Base-by-base conservation (phyloP, 352 stramenopile species). In the Phytophthora meadii region DNA sequence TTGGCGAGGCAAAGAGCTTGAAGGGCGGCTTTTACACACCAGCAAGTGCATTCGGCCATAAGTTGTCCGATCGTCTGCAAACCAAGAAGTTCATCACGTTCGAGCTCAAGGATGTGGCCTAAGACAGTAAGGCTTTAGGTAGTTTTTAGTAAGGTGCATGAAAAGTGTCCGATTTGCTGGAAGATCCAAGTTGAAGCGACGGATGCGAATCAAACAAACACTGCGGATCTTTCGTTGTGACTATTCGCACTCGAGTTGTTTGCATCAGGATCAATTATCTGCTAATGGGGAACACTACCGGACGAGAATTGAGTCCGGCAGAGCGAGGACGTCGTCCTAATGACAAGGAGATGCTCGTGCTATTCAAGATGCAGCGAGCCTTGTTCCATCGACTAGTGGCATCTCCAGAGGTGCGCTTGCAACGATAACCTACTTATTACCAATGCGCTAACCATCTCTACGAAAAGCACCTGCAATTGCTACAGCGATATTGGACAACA, bases 321-420 rank as follows among this genome's bases (percentile, higher is more conserved):
- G 77, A 88, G 50, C 64, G 69, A 51, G 83, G 75, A 3, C 70
- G 81, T 0, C 77, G 71, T 3, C 81, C 83, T 24, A 85, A 65
- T 28, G 83, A 92, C 64, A 68, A 71, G 22, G 81, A 92, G 63
- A 77, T 92, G 61, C 73, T 92, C 44, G 61, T 82, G 37, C 57
- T 92, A 17, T 78, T 82, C 55, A 72, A 78, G 67, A 77, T 92
- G 48, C 81, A 92, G 72, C 83, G 76, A 30, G 79, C 74, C 36
- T 61, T 90, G 40, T 88, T 81, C 54, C 70, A 61, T 17, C 81
- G 74, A 7, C 72, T 92, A 5, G 74, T 88, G 40, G 74, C 83
- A 50, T 89, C 81, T 41, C 81, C 81, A n/a, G 70, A 88, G 74
- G 81, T 92, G 42, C 30, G 58, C 61, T 36, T 10, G 1, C 30